Evolutionary conservation across 441 rosid genomes (phyloP).

Genomic region (Capsella rubella): DNA sequence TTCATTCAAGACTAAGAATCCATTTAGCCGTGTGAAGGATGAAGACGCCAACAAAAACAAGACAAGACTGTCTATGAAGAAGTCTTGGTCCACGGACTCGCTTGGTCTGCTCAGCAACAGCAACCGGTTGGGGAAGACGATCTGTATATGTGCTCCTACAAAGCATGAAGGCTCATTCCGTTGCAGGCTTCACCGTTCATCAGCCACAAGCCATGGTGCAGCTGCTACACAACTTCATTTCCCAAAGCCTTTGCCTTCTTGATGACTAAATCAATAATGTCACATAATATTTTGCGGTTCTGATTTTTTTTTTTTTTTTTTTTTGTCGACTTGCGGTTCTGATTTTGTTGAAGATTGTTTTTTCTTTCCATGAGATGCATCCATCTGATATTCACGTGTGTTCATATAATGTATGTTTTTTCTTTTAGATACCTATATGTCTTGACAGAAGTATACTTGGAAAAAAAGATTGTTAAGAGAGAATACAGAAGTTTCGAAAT

Average conservation of each 20-base stretch:
- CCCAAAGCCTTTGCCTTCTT: slow-evolving; percentile 31
- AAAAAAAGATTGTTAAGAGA: background rate
- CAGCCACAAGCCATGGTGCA: slow-evolving; percentile 31
- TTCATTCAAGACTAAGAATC: slow-evolving; percentile 38
- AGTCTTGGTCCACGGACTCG: slow-evolving; percentile 47
- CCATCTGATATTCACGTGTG: background rate
- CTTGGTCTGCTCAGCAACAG: slow-evolving; percentile 32
- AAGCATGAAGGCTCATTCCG: slow-evolving; percentile 46
- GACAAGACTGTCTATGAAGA: slow-evolving; percentile 37
- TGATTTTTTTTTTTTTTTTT: no score
- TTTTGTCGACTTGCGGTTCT: no score
- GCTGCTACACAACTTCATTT: slow-evolving; percentile 28
- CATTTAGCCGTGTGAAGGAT: slow-evolving; percentile 39
- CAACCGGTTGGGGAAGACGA: slow-evolving; percentile 29
- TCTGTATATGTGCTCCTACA: slow-evolving; percentile 44
- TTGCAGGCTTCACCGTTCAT: slow-evolving; percentile 46
- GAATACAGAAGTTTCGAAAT: background rate
- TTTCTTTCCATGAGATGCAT: background rate
- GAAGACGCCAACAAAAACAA: slow-evolving; percentile 18
- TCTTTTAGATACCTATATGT: background rate
- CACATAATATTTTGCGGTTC: background rate
- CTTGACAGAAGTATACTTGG: background rate
- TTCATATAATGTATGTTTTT: background rate
- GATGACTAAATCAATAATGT: slow-evolving; percentile 20
- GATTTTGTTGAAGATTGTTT: background rate